Evolutionary conservation across 148 eudicot species (phyloP), one percentile per base, ranked within the genome.

Genomic region (Amaranthus palmeri): DNA sequence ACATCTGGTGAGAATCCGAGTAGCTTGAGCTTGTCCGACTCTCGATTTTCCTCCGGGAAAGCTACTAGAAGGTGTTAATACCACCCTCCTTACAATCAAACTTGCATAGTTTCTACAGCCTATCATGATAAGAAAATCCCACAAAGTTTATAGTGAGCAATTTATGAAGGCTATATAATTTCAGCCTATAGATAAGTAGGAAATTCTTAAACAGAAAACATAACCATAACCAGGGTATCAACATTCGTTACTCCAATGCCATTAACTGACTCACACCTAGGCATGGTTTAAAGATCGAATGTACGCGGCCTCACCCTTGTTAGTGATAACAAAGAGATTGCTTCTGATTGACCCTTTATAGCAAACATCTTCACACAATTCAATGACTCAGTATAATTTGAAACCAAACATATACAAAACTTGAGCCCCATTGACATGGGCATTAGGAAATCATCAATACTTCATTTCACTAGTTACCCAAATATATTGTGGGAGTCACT

Each of bases 51-150:
- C 56, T 54, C 18, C 64, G 13, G 72, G 71, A 44, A 79, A 76
- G 47, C 68, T 68, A 80, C 60, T 61, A 54, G 86, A 82, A 73
- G 67, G 70, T 8, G 66, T 44, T 36, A 78, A 54, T 3, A 66
- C 71, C 55, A 84, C 64, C 8, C 81, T 79, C 61, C 65, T 70
- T 58, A 79, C 18, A 40, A 81, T 54, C 57, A 77, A 76, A 61
- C 80, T 79, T 43, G 77, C 58, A 68, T 79, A 72, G 69, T 77
- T 72, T 72, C 80, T 81, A 79, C 82, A 69, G 61, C 73, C 88
- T 83, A 72, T 49, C 67, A 68, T 48, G 53, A 43, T 42, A 14
- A 36, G 7, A 65, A 48, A 65, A 58, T 11, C 44, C n/a, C 68
- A 56, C 53, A 65, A 53, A 10, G n/a, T 46, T 62, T 62, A 47